Evolutionary conservation across 1,284 basidiomycete species (phyloP), one percentile per base, ranked within the genome.

Genomic region (Melampsora medusae): DNA sequence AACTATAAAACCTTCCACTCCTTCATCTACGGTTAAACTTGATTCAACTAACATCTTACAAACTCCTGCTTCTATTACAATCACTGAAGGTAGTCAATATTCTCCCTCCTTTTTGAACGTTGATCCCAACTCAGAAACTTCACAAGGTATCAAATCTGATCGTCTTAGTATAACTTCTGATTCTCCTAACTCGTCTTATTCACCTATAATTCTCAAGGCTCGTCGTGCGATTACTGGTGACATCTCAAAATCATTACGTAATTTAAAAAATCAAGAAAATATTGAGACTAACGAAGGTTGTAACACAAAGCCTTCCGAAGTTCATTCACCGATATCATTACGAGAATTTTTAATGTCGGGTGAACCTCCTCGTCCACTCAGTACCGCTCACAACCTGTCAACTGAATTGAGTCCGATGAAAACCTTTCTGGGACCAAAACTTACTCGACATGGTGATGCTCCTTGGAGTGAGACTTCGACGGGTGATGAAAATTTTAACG

Each of bases 71-170:
- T 56, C 53, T n/a, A 22, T 56, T n/a, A 12, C 53, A 28, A 28
- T 56, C 17, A 56, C 53, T 56, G 53, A 56, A 56, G 53, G 53
- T 28, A 56, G 53, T 56, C 53, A 56, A 56, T 56, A 56, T 56
- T 56, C 53, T 2, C 53, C 53, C 53, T 56, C 53, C 53, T 9
- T 56, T 56, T 7, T 56, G 1, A 56, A n/a, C 25, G 19, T 28
- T n/a, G 53, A 56, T 56, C 53, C 53, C 7, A 19, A 56, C 19
- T 22, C 53, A 56, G 53, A 56, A n/a, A 56, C 53, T 56, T 56
- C n/a, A 56, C 53, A 56, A n/a, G 25, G 6, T 28, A 6, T 56
- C 6, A 5, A 56, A 56, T n/a, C 25, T 28, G 53, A 56, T 14
- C 19, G 25, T 28, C 19, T 56, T 56, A 56, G 53, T 56, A 28